phyloP scores from a whole-genome alignment of 2,329 filamentous ascomycete species.

The Drechmeria coniospora region DNA sequence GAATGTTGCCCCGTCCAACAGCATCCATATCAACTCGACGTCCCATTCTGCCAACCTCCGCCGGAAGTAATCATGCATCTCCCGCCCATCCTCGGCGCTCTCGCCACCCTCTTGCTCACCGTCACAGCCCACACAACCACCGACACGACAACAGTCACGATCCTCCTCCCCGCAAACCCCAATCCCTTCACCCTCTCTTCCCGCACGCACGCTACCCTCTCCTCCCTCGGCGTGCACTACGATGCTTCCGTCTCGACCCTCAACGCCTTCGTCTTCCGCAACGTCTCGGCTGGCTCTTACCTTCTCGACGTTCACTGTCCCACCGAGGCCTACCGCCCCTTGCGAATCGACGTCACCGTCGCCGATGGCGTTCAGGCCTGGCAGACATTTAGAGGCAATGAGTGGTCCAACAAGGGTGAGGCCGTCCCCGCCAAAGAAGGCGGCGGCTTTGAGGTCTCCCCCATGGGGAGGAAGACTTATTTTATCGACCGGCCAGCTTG shows the following conservation, averaged over 20 bases:
- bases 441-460: slow-evolving; percentile 44
- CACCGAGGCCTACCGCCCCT: slow-evolving; percentile 60
- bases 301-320: slow-evolving; percentile 66
- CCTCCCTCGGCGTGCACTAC: slow-evolving; percentile 21
- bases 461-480: slow-evolving; percentile 52
- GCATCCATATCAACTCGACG: too few relatives aligned
- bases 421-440: slow-evolving; percentile 26
- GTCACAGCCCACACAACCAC: slow-evolving; percentile 19
- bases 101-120: slow-evolving; percentile 14
- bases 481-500: slow-evolving; percentile 63
- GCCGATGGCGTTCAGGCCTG: slow-evolving; percentile 44
- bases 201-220: slow-evolving; percentile 49
- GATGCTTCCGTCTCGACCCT: slow-evolving; percentile 48
- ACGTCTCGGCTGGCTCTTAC: slow-evolving; percentile 60
- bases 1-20: too few relatives aligned
- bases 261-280: slow-evolving; percentile 62
- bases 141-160: slow-evolving; percentile 18
- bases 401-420: slow-evolving; percentile 78
- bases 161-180: slow-evolving; percentile 31
- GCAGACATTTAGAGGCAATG: slow-evolving; percentile 79
- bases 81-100: too few relatives aligned
- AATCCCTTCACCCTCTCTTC: slow-evolving; percentile 43
- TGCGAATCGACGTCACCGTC: slow-evolving; percentile 57
- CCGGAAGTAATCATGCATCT: too few relatives aligned
- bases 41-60: too few relatives aligned